Evolutionary conservation across 257 asterid species (phyloP).

Genomic region (Solanum verrucosum): DNA sequence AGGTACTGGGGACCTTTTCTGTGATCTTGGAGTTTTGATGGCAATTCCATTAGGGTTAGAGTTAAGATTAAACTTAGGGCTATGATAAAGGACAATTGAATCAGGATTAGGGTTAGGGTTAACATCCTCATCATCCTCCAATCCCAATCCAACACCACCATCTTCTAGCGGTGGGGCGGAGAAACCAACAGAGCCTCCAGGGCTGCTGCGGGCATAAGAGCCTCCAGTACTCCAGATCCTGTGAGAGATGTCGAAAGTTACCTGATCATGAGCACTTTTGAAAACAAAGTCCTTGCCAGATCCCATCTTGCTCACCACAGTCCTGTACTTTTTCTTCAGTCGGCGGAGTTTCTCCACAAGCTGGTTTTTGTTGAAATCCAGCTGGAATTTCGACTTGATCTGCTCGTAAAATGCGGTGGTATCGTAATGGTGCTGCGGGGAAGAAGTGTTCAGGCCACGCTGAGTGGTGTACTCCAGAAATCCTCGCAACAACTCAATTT

Average conservation of each 20-base stretch:
- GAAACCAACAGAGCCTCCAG: background rate
- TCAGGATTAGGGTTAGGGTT: conserved; percentile 42
- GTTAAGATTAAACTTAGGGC: conserved; percentile 7
- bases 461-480: conserved; percentile 71
- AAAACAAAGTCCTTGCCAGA: conserved; percentile 69
- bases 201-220: conserved; percentile 3
- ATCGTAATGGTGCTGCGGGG: conserved; percentile 62
- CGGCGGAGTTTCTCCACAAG: conserved; percentile 91
- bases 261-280: conserved; percentile 83
- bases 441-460: conserved; percentile 47
- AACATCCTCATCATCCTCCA: conserved; percentile 51
- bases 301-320: conserved; percentile 45
- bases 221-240: conserved; percentile 56
- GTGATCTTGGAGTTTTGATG: conserved; percentile 50
- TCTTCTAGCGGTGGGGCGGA: conserved; percentile 30
- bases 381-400: conserved; percentile 82
- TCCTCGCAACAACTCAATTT: conserved; percentile 80
- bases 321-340: conserved; percentile 82
- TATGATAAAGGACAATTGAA: conserved; percentile 10
- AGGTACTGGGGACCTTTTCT: conserved; percentile 36
- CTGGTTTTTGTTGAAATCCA: conserved; percentile 85
- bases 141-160: conserved; percentile 37
- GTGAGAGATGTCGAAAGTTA: conserved; percentile 76
- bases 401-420: conserved; percentile 87
- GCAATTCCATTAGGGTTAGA: conserved; percentile 44